Evolutionary conservation across 495 filamentous ascomycete species (phyloP).

Genomic region (Aspergillus kassunensis): DNA sequence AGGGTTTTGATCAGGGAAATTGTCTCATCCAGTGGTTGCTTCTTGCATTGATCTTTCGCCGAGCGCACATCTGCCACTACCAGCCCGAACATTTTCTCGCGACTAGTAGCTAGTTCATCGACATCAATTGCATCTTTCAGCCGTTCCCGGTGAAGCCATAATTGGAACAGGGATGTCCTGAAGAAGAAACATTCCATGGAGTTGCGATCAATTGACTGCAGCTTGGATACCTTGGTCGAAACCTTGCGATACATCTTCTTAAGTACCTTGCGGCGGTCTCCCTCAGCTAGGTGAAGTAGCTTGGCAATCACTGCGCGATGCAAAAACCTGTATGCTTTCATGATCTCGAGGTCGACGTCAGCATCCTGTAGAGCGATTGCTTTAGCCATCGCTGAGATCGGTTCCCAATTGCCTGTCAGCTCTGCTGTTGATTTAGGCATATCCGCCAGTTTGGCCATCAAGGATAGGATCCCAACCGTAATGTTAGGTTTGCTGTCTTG

Average conservation of each 20-base stretch:
- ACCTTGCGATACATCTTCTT: slow-evolving; percentile 36
- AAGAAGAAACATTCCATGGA: slow-evolving; percentile 41
- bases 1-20: slow-evolving; percentile 42
- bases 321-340: slow-evolving; percentile 41
- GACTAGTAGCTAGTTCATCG: slow-evolving; percentile 30
- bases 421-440: slow-evolving; percentile 40
- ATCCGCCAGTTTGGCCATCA: slow-evolving; percentile 42
- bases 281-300: slow-evolving; percentile 33
- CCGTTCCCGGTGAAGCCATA: slow-evolving; percentile 35
- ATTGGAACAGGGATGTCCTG: slow-evolving; percentile 36
- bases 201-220: slow-evolving; percentile 34
- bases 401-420: slow-evolving; percentile 39
- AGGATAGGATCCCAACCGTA: slow-evolving; percentile 32
- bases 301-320: slow-evolving; percentile 35
- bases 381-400: slow-evolving; percentile 37
- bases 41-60: slow-evolving; percentile 39
- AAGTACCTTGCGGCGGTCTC: slow-evolving; percentile 32
- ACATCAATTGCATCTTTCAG: slow-evolving; percentile 29
- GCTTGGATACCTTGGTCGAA: slow-evolving; percentile 31
- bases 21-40: slow-evolving; percentile 39
- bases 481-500: slow-evolving; percentile 28
- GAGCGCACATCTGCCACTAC: slow-evolving; percentile 37
- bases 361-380: slow-evolving; percentile 31
- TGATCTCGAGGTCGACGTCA: slow-evolving; percentile 38
- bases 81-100: slow-evolving; percentile 33